Evolutionary conservation across 1,284 basidiomycete species (phyloP).

Genomic region (Malassezia brasiliensis): DNA sequence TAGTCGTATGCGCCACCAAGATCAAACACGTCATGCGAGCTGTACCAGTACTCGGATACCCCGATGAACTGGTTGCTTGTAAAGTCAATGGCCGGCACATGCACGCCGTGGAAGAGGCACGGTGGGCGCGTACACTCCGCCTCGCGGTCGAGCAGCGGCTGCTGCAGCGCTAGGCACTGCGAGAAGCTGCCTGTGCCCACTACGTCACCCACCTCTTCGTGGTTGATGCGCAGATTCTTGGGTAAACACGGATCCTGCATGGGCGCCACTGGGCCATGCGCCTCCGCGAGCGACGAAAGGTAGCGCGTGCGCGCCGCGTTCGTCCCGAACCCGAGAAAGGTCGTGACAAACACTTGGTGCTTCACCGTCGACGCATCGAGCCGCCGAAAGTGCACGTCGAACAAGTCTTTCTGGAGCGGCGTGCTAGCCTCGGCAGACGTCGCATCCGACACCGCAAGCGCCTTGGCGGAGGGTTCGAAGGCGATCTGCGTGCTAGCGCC

Average conservation of each 20-base stretch:
- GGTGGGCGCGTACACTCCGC: slow-evolving; percentile 71
- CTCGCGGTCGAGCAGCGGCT: slow-evolving; percentile 73
- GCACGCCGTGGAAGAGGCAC: slow-evolving; percentile 94
- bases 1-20: slow-evolving; percentile 91
- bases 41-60: slow-evolving; percentile 98
- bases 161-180: slow-evolving; percentile 65
- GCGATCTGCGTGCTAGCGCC: slow-evolving; percentile 97
- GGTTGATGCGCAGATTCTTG: slow-evolving; percentile 55
- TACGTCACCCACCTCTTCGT: neutral
- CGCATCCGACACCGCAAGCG: slow-evolving; percentile 49
- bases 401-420: slow-evolving; percentile 26
- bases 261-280: neutral
- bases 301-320: slow-evolving; percentile 91
- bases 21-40: slow-evolving; percentile 87
- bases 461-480: slow-evolving; percentile 58
- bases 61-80: slow-evolving; percentile 86
- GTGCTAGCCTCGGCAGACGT: neutral
- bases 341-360: slow-evolving; percentile 92
- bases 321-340: slow-evolving; percentile 96
- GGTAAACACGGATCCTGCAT: slow-evolving; percentile 78
- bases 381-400: slow-evolving; percentile 69
- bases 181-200: slow-evolving; percentile 80
- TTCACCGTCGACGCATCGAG: slow-evolving; percentile 74
- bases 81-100: slow-evolving; percentile 70
- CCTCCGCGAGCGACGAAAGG: slow-evolving; percentile 40